A percentile compares a stretch with the other conserved stretches of the same genome.
Evolutionary conservation across 2,329 filamentous ascomycete species (phyloP).

Genomic region (Ceratocystis ficicola): DNA sequence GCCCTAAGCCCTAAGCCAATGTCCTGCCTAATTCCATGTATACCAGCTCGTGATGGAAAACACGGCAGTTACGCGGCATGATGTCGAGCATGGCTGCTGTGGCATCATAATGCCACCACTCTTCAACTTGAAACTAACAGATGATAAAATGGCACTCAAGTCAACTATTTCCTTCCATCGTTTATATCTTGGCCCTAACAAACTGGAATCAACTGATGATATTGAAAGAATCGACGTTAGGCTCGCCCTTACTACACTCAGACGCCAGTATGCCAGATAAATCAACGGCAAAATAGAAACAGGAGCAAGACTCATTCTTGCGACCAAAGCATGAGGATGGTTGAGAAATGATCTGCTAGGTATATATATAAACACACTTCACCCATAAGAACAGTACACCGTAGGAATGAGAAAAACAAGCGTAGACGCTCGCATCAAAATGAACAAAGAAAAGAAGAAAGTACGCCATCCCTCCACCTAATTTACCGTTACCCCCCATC

Average conservation of each 20-base stretch:
- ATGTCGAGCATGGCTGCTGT: background rate
- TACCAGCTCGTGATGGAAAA: background rate
- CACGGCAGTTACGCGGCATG: background rate
- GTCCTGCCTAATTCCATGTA: background rate
- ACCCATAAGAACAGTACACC: background rate
- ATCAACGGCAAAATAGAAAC: background rate
- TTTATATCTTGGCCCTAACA: too few relatives aligned
- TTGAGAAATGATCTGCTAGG: conserved; percentile 8
- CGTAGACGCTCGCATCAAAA: background rate
- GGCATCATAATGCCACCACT: background rate
- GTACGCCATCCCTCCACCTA: background rate
- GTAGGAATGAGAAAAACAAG: conserved; percentile 4
- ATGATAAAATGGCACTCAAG: too few relatives aligned
- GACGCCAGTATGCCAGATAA: background rate
- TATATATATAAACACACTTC: conserved; percentile 14
- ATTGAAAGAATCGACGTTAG: background rate
- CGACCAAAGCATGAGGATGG: background rate
- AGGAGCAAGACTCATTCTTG: background rate
- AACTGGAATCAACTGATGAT: background rate
- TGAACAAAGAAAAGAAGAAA: background rate
- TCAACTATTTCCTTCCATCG: too few relatives aligned
- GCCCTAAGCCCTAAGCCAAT: background rate
- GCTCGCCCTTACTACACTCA: background rate
- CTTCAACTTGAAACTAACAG: too few relatives aligned
- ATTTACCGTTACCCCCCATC: background rate